Base-by-base conservation (phyloP, 169 alveolate genomes). In the Plasmodium billcollinsi region DNA sequence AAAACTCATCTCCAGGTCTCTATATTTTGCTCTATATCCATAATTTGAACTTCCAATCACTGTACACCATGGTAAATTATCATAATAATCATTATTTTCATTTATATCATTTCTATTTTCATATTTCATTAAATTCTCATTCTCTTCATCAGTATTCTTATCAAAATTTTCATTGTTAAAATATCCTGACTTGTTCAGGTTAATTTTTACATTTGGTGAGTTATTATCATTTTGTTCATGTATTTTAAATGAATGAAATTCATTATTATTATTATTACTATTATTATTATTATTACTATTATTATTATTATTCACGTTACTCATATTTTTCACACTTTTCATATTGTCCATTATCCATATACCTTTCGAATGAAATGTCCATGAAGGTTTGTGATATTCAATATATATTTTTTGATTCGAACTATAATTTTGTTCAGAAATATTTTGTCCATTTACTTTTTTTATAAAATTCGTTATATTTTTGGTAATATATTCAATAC, bases 11-110 rank as follows among this genome's bases (percentile, higher is more conserved):
- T 94, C 96, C 74, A 94, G 67, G 61, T 94, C 96, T 93, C 90
- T 88, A 66, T 83, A 80, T 11, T 80, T 80, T 33, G 96, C 94
- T 62, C 96, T 80, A 63, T 86, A 67, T 14, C 95, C 94, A 67
- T 89, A 88, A 89, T 94, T 94, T 7, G 96, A 94, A 65, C 96
- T 94, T 2, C 96, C 96, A 24, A 94, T 94, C 11, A 93, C 90
- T 62, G 92, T 94, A 1, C 95, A 76, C 80, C 95, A 93, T 12
- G 96, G 96, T 26, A 88, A 85, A 26, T 56, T 62, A 49, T 62
- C 74, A 21, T 43, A 20, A 29, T 47, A 2, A 26, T 78, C 59
- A 11, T 54, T 73, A 3, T 56, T 58, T 15, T 83, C 47, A 85
- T 78, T 54, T 66, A 76, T 63, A 56, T 91, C 65, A 73, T 21